Conservation (phyloP, 495 filamentous ascomycete genomes). For the Aspergillus cristatus region DNA sequence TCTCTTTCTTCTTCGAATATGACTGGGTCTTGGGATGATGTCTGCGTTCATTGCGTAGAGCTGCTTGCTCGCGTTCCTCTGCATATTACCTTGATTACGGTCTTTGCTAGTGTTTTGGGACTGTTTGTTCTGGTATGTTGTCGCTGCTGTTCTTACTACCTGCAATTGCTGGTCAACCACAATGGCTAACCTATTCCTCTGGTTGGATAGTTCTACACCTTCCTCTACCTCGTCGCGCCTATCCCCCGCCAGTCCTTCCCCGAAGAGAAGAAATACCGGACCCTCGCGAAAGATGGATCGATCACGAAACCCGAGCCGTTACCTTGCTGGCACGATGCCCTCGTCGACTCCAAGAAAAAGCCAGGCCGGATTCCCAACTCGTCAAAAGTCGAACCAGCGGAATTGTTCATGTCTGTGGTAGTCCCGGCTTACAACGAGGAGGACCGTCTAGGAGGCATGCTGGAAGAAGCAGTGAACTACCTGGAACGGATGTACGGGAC, state of each 20-base stretch:
- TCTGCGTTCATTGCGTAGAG: constrained; percentile 28
- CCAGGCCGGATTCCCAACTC: constrained; percentile 12
- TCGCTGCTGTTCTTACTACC: too few species aligned
- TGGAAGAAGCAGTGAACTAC: constrained; percentile 85
- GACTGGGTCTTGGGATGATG: constrained; percentile 20
- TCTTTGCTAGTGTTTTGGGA: constrained; percentile 22
- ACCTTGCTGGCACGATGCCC: constrained; percentile 76
- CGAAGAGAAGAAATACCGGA: constrained; percentile 84
- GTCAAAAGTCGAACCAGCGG: constrained; percentile 36
- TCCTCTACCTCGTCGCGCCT: constrained; percentile 67
- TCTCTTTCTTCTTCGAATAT: constrained; percentile 14
- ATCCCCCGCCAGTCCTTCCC: constrained; percentile 61
- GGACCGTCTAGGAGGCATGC: constrained; percentile 67
- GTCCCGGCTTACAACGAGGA: constrained; percentile 95
- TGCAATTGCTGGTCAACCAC: too few species aligned
- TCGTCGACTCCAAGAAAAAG: constrained; percentile 40
- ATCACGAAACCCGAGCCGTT: constrained; percentile 51
- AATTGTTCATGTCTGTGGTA: constrained; percentile 73
- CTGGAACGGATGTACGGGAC: constrained; percentile 67
- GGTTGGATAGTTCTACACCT: constrained; percentile 51
- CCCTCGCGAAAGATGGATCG: constrained; percentile 55
- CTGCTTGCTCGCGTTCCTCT: constrained; percentile 21
- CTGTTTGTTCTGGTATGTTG: constrained; percentile 31
- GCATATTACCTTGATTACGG: constrained; percentile 20
- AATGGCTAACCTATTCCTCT: neutral